Base-by-base conservation (phyloP, 139 green algal genomes). In the Desmodesmus armatus region DNA sequence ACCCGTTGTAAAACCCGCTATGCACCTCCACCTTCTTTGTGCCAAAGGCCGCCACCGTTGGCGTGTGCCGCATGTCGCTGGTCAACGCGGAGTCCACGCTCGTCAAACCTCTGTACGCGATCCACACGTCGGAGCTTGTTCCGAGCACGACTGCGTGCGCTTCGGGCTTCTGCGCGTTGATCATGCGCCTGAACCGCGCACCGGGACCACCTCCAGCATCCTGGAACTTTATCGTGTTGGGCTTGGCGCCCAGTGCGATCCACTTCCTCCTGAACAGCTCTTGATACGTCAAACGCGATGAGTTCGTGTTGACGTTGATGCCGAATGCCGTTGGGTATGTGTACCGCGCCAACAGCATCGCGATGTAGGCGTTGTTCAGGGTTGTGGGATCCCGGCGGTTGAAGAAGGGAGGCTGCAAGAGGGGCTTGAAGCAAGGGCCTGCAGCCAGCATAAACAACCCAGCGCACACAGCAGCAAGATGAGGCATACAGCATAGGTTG, bases 301-400 rank as follows among this genome's bases (percentile, higher is more conserved):
- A 29, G 7, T 82, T 39, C 39, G 53, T 44, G 31, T 35, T 71
- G 25, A 53, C 72, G 76, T 55, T 82, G 76, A 82, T 53, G 76
- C 76, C 76, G 11, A 82, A 82, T 4, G 76, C 76, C 33, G 76
- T 82, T 31, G 76, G 76, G 55, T 82, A 82, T 21, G 76, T 55
- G 55, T 82, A 82, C 11, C 76, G 76, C 9, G 76, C 31, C 11
- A 82, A 7, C 5, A 82, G 55, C 33, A 82, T 53, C 6, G 55
- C 37, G 0, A 82, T 35, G 55, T 82, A 82, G 5, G 76, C n/a
- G 55, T 73, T 82, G 53, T 15, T 49, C 4, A 82, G 13, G 21
- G 5, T 19, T 15, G 37, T 9, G 6, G 76, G 76, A 37, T 71
- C 39, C 35, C 55, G 23, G 15, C 76, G 37, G 23, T 82, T 71